A percentile compares a stretch with the other conserved stretches of the same genome.
These are phyloP conservation scores for Brassica cretica DNA, from an alignment of 345 rosid species.

Conservation along the genomic window DNA sequence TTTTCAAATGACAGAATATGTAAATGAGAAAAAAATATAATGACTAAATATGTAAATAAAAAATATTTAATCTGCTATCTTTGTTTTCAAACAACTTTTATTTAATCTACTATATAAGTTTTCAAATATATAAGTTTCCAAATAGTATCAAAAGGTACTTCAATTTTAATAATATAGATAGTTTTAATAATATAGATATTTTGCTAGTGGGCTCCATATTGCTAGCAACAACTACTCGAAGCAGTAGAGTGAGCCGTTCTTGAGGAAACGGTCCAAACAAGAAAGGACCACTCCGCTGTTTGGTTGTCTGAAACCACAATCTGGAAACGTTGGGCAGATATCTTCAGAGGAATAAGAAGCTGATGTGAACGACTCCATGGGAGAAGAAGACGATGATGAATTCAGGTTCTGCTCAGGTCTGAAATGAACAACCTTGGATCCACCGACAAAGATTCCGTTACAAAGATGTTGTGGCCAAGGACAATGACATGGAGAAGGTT, in stretches of 20 bases:
- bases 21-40: too few relatives aligned
- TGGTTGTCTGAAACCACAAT: constrained; percentile 90
- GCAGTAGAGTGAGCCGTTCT: constrained; percentile 74
- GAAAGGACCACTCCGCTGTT: constrained; percentile 85
- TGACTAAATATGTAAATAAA: too few relatives aligned
- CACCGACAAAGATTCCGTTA: constrained; percentile 85
- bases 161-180: too few relatives aligned
- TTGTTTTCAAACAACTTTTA: too few relatives aligned
- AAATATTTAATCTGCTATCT: too few relatives aligned
- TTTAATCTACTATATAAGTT: too few relatives aligned
- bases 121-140: too few relatives aligned
- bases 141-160: too few relatives aligned
- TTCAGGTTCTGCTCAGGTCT: constrained; percentile 59
- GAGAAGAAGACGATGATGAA: constrained; percentile 30
- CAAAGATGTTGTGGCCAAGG: too few relatives aligned
- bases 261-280: constrained; percentile 87
- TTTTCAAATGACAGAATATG: too few relatives aligned
- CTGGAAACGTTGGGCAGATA: constrained; percentile 77
- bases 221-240: constrained; percentile 51
- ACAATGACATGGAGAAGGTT: background rate
- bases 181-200: too few relatives aligned
- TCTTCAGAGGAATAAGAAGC: constrained; percentile 41
- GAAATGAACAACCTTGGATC: constrained; percentile 97
- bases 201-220: too few relatives aligned
- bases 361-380: constrained; percentile 3